Evolutionary conservation across 441 rosid species (phyloP), one percentile per base, ranked within the genome.

Genomic region (Mallotus japonicus): DNA sequence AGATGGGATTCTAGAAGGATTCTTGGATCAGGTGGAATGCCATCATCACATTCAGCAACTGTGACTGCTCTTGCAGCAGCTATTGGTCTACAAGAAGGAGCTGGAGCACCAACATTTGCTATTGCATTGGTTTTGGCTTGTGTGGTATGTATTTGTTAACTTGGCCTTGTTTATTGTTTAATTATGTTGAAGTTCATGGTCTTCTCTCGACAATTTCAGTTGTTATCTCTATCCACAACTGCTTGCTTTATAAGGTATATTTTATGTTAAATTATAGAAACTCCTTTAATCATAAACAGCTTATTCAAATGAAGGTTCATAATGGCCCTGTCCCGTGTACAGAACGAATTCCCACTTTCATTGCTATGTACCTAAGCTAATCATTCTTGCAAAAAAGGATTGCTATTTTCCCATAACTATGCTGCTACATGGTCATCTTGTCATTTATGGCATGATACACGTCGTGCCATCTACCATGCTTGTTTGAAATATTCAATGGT

Each of bases 1-100:
- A 87, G 89, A 75, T 95, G 99, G 99, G 99, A 95, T 83, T 83
- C 98, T 70, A 89, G 87, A 85, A 83, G 87, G 80, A 75, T 95
- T 83, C 78, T 92, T 64, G 91, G 83, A 70, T 95, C 99, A 12
- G 99, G 98, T 78, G 99, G 98, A 55, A 95, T 95, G 99, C 99
- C 97, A 40, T 95, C 99, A 1, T 92, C 98, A 0, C 98, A 95
- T 75, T 87, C 32, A 28, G 32, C 99, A 74, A 91, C 97, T 3
- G 98, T 92, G 72, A 87, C 92, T 28, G 95, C 99, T 59, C 83
- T 95, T 67, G 95, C 93, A 20, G 83, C 87, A 58, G 91, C 99
- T 32, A 84, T 91, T 64, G 99, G 91, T 67, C 80, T 95, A 28
- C 85, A 91, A 67, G 96, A 91, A 73, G 99, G 97, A 75, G 75